Base-by-base conservation (phyloP, 345 rosid species). In the Hypericum perforatum region DNA sequence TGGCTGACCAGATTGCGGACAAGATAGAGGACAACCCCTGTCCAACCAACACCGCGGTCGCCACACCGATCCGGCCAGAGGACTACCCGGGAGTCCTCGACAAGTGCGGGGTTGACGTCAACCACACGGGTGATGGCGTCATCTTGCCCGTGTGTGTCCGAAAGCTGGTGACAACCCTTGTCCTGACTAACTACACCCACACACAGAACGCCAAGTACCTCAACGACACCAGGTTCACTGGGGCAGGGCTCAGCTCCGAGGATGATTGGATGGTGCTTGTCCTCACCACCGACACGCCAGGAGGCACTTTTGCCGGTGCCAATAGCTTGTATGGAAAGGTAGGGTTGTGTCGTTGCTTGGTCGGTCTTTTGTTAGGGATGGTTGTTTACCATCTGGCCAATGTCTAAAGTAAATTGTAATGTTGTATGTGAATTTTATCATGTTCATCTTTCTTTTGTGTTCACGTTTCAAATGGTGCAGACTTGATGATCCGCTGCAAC, bases 211-310 rank as follows among this genome's bases (percentile, higher is more conserved):
- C 85, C 0, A 71, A 16, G 60, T 79, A 65, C 54, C 29, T 86
- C 7, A 90, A 90, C 39, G 79, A 81, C 60, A 76, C 91, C 3
- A 74, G 45, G 65, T 82, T 59, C 41, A 77, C 69, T 0, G 94
- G 84, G 0, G 82, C 71, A 0, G 97, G 95, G 7, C 47, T 84
- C 5, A 86, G 85, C 5, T 79, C 86, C 3, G 82, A 82, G 41
- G 79, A 82, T 10, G 81, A 86, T 49, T 84, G 95, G 97, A 79
- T 79, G 82, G 94, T 90, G 12, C 63, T 77, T 9, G 79, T 86
- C 11, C 48, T 90, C 51, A 63, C 64, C 0, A 73, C 82, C 0
- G 75, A 37, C 39, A 78, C 78, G 3, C 74, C 57, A 0, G 45
- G 59, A 0, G 97, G 94, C 16, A 76, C 70, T 39, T 77, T 86